Base-by-base conservation (phyloP, 345 rosid genomes). In the Populus euphratica region DNA sequence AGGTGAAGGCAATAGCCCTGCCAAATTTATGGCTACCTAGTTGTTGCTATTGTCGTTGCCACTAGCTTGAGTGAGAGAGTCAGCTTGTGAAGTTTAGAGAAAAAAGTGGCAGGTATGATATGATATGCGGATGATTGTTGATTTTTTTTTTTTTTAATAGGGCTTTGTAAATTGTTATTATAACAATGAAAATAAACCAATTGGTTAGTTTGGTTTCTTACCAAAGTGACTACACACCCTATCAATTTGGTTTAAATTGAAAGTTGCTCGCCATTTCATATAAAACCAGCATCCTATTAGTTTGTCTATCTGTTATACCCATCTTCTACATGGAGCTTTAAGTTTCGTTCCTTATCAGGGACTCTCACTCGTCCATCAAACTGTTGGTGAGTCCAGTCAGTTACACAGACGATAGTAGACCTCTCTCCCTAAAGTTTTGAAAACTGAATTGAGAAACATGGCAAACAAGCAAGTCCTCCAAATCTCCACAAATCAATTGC, bases 401-500 rank as follows among this genome's bases (percentile, higher is more conserved):
- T 43, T 8, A 43, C 47, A 8, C 11, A 1, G 21, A 49, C 6
- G 21, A 47, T 47, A 14, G 3, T 33, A 49, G 54, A 17, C 6
- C 61, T 44, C 43, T 20, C 59, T 27, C 54, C 38, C 36, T 7
- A 10, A 41, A 27, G n/a, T 29, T 21, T 54, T 7, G 6, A 52
- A 52, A 27, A 68, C 2, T 8, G 41, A 35, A 41, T 11, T 20
- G 8, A 73, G 5, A 17, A 59, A 68, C 31, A 90, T 90, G 96
- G 87, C 96, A 49, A 72, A 88, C 63, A 89, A 80, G 80, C 87
- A 21, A 82, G 91, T 43, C 79, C 92, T 33, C 75, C 87, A 6
- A 86, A 70, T 69, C 85, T 90, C 63, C 88, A 92, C 79, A 90
- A 85, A 77, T 87, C 94, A 72, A 96, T 91, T 78, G 98, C 98